Evolutionary conservation across 345 rosid genomes (phyloP), one percentile per base, ranked within the genome.

Genomic region (Eutrema japonicum): DNA sequence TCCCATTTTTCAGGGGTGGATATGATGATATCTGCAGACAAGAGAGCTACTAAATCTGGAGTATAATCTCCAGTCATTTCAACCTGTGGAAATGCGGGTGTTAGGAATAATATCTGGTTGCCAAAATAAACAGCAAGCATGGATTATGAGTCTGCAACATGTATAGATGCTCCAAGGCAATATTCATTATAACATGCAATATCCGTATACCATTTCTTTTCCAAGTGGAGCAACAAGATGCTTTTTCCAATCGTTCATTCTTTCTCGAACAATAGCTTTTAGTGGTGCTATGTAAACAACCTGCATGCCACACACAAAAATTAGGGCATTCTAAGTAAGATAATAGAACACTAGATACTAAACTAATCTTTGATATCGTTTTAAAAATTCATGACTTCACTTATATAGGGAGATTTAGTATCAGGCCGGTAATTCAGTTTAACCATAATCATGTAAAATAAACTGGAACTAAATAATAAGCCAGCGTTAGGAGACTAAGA

Each of bases 1-100:
- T 94, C 98, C 98, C 98, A 94, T 81, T 94, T 94, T 77, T 94
- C 98, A 59, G 98, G 98, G 74, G 98, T 94, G 32, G 98, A 88
- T 82, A 94, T 86, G 57, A 94, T 94, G 72, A 94, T 86, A 82
- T 94, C 98, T 41, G 98, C 98, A n/a, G 98, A 94, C 79, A 94
- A 84, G 57, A 94, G 93, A 72, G 97, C 96, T 80, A 85, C 87
- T 83, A 89, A 81, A 84, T 94, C 98, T 66, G 98, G 98, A 71
- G 98, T 94, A 80, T 89, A 87, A 82, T 94, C 98, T 84, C 98
- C 98, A 13, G 98, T 94, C 98, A 94, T 91, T 81, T 94, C 98
- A 66, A 94, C 98, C 98, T 94, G 84, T 65, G 7, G 43, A 71
- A 57, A 42, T 30, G 60, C 35, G 11, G 64, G 55, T 26, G 62